Conservation (phyloP, 768 basidiomycete genomes). For the Tylopilus sp. region DNA sequence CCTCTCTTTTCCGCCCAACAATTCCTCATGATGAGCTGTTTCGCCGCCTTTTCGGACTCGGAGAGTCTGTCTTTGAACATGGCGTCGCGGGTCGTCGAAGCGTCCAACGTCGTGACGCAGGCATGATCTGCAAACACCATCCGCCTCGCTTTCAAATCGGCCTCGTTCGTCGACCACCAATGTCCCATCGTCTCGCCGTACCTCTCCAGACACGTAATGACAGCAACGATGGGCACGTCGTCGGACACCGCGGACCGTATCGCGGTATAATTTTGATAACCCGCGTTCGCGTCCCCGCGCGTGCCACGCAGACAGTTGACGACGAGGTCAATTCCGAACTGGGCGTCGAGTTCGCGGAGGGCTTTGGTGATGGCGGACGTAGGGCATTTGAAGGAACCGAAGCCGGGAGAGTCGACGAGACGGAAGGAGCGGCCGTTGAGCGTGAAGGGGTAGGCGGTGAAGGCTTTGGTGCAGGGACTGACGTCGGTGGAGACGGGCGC, state of each 20-base stretch:
- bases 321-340: slow-evolving; percentile 28
- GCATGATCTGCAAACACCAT: slow-evolving; percentile 39
- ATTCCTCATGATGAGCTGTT: slow-evolving; percentile 25
- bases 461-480: slow-evolving; percentile 25
- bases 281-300: slow-evolving; percentile 28
- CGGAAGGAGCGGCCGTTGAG: slow-evolving; percentile 28
- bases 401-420: slow-evolving; percentile 30
- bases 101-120: slow-evolving; percentile 37
- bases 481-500: slow-evolving; percentile 28
- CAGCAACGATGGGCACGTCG: slow-evolving; percentile 31
- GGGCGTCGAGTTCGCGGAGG: slow-evolving; percentile 26
- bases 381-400: slow-evolving; percentile 27
- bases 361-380: slow-evolving; percentile 23
- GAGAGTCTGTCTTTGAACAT: slow-evolving; percentile 23
- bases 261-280: slow-evolving; percentile 25
- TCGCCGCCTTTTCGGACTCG: slow-evolving; percentile 20
- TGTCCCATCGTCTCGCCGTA: slow-evolving; percentile 30
- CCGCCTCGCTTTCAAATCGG: slow-evolving; percentile 27
- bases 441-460: slow-evolving; percentile 23
- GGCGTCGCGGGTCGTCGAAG: slow-evolving; percentile 12
- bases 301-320: slow-evolving; percentile 28
- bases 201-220: slow-evolving; percentile 32
- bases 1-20: slow-evolving; percentile 27
- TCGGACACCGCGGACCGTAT: slow-evolving; percentile 29
- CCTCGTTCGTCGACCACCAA: slow-evolving; percentile 41